Conservation (phyloP, 208 protist species). For the Acanthamoeba triangularis region DNA sequence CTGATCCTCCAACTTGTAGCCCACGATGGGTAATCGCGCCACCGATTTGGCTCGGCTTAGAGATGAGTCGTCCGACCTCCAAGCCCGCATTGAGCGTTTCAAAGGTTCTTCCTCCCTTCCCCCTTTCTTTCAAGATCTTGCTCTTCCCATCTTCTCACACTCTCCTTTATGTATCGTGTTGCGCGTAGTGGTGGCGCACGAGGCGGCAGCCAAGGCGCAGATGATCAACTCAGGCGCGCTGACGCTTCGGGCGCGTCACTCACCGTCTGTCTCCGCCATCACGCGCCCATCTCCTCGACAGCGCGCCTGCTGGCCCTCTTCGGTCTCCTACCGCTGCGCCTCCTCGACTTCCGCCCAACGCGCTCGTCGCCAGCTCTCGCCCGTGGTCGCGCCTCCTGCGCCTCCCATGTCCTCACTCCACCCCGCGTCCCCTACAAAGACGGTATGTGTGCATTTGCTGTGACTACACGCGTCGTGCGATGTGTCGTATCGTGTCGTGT, state of each 20-base stretch:
- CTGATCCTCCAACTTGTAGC: neutral
- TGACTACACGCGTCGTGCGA: too few relatives aligned
- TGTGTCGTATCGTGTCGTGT: too few relatives aligned
- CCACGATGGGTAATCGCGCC: neutral
- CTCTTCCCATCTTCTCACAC: neutral
- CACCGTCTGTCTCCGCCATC: neutral
- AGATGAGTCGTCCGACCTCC: neutral
- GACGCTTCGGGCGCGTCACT: neutral
- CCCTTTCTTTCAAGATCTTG: neutral
- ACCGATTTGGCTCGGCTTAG: slow-evolving; percentile 15
- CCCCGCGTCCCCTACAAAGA: neutral
- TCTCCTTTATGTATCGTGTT: neutral
- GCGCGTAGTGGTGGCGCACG: neutral
- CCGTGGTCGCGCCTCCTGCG: neutral
- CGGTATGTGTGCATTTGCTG: neutral
- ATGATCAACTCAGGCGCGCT: neutral
- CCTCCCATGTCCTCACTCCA: too few relatives aligned
- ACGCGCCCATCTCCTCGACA: neutral
- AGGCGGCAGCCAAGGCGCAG: slow-evolving; percentile 28
- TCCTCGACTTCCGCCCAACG: neutral
- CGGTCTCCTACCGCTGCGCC: neutral
- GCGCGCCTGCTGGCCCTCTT: neutral
- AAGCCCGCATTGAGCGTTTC: slow-evolving; percentile 51
- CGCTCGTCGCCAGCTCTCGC: neutral
- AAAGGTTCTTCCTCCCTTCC: neutral